Conservation (phyloP, 1,284 basidiomycete species). For the Tilletia walkeri region DNA sequence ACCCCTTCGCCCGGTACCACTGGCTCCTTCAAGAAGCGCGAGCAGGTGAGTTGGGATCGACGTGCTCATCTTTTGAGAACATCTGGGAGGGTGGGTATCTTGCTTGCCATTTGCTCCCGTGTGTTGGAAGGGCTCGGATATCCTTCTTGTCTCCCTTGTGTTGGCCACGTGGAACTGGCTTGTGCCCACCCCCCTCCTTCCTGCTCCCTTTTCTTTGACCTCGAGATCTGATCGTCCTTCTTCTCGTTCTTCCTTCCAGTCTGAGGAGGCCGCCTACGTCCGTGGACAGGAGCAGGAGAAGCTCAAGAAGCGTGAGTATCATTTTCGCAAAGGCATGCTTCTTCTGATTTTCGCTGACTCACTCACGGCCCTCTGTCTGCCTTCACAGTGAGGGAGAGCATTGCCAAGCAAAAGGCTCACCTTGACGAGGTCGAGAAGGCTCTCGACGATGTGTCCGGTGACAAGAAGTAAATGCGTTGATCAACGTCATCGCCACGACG, state of each 20-base stretch:
- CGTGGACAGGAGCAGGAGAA: conserved; percentile 22
- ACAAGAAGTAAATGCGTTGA: conserved; percentile 19
- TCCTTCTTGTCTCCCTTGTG: not conserved
- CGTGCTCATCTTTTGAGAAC: not conserved
- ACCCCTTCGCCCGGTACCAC: conserved; percentile 33
- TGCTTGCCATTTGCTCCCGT: not conserved
- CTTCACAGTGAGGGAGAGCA: conserved; percentile 22
- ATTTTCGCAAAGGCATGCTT: too few relatives aligned
- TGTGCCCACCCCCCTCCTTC: not conserved
- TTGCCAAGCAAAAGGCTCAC: conserved; percentile 23
- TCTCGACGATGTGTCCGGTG: conserved; percentile 20
- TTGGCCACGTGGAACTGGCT: not conserved
- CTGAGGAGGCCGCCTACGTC: conserved; percentile 22
- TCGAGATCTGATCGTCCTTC: not conserved
- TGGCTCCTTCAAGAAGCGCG: conserved; percentile 40
- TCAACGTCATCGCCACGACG: too few relatives aligned
- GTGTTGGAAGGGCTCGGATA: not conserved
- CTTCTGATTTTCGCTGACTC: not conserved
- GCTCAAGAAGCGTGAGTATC: conserved; percentile 26
- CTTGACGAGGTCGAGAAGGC: conserved; percentile 27
- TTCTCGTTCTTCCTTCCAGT: not conserved
- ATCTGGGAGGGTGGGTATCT: not conserved
- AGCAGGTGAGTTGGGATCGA: conserved; percentile 35
- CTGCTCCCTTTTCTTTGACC: not conserved
- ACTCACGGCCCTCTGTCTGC: not conserved